These are phyloP conservation scores for Psilocybe cyanescens DNA, from an alignment of 768 basidiomycete genomes.

Conservation along the genomic window DNA sequence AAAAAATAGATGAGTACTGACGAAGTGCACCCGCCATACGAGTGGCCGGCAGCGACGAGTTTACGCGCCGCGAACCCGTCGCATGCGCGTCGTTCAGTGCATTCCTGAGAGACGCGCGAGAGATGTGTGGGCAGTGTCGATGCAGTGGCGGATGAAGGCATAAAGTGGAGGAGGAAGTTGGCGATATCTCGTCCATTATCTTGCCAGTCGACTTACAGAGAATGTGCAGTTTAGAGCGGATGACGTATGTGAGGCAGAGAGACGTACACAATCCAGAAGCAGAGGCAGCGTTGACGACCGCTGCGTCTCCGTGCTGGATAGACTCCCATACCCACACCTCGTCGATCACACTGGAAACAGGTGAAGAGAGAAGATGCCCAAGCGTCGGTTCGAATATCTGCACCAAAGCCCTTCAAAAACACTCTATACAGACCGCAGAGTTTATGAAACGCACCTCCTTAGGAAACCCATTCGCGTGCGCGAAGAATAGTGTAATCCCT, in stretches of 20 bases:
- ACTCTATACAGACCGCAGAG: not conserved
- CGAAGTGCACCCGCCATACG: constrained; percentile 81
- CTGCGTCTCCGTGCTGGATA: constrained; percentile 86
- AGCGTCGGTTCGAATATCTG: constrained; percentile 85
- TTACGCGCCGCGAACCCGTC: constrained; percentile 45
- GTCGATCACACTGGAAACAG: constrained; percentile 46
- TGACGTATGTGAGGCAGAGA: not conserved
- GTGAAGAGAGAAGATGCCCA: constrained; percentile 49
- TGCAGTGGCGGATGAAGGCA: constrained; percentile 48
- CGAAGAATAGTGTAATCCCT: constrained; percentile 73
- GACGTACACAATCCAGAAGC: constrained; percentile 64
- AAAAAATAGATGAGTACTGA: constrained; percentile 38
- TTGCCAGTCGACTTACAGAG: constrained; percentile 69
- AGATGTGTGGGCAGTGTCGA: constrained; percentile 55
- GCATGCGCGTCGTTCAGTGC: constrained; percentile 43
- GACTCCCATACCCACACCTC: constrained; percentile 88
- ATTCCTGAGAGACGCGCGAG: constrained; percentile 44
- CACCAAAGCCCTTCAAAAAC: not conserved
- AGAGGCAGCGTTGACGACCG: constrained; percentile 61
- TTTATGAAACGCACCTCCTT: constrained; percentile 66
- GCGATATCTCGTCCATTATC: constrained; percentile 80
- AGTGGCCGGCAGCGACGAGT: constrained; percentile 80
- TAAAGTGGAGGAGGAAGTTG: constrained; percentile 71
- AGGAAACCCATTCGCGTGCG: constrained; percentile 87
- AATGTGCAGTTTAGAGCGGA: not conserved